Percentiles rank a stretch among this genome's conserved stretches.
Evolutionary conservation across 495 filamentous ascomycete genomes (phyloP).

Genomic region (Chaetomium tenue): DNA sequence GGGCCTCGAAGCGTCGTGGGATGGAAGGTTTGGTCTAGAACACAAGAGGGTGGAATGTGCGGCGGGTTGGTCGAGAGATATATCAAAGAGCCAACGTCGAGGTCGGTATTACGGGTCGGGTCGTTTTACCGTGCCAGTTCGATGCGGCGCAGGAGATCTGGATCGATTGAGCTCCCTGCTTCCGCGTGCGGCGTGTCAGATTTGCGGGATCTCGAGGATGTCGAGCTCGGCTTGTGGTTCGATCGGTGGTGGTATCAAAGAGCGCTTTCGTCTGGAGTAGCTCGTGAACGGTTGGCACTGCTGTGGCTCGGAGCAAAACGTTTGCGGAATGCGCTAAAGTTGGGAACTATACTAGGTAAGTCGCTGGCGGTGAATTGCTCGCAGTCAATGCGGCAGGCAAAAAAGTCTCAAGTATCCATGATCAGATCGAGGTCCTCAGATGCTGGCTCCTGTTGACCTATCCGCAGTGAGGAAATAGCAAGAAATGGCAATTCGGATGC

Average conservation of each 20-base stretch:
- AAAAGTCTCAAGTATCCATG: background rate
- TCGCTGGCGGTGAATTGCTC: background rate
- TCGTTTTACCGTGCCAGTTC: background rate
- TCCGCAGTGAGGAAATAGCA: background rate
- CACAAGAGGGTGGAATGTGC: background rate
- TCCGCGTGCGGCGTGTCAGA: background rate
- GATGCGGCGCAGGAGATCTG: conserved; percentile 11
- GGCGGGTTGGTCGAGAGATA: background rate
- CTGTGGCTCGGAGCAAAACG: background rate
- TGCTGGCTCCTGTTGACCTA: background rate
- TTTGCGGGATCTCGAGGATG: background rate
- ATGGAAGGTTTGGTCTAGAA: conserved; percentile 3
- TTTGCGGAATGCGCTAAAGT: background rate
- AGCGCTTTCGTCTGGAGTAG: no score
- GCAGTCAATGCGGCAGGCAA: background rate
- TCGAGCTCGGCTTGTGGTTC: background rate
- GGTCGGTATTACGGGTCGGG: background rate
- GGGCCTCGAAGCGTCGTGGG: conserved; percentile 9
- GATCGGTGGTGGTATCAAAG: no score
- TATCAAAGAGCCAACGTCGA: conserved; percentile 7
- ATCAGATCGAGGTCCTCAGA: background rate
- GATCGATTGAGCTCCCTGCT: background rate
- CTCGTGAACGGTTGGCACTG: no score
- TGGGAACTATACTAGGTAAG: background rate
- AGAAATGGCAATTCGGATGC: background rate